Percentiles rank a stretch among this genome's conserved stretches.
Evolutionary conservation across 1,284 basidiomycete species (phyloP).

Genomic region (Moesziomyces sp.): DNA sequence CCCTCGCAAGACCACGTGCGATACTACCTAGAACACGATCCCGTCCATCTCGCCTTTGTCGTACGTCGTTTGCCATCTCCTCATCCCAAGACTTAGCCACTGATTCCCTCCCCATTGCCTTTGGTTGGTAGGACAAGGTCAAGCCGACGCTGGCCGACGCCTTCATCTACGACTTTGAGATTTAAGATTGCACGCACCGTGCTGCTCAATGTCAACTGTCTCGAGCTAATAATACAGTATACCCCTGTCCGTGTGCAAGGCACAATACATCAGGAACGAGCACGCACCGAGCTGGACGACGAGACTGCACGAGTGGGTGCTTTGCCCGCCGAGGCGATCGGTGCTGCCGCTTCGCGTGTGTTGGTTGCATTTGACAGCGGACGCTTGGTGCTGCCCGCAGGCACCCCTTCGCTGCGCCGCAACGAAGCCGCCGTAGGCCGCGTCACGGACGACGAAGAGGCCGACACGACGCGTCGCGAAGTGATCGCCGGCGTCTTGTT

Average conservation of each 20-base stretch:
- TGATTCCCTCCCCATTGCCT: constrained; percentile 1
- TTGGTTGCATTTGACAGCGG: constrained; percentile 35
- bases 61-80: constrained; percentile 9
- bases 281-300: constrained; percentile 9
- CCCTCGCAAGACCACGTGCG: constrained; percentile 27
- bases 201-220: not conserved
- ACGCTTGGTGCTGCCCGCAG: constrained; percentile 16
- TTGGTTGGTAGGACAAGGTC: constrained; percentile 21
- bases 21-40: constrained; percentile 49
- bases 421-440: constrained; percentile 30
- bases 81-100: not conserved
- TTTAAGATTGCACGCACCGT: not conserved
- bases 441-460: constrained; percentile 26
- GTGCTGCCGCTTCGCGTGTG: constrained; percentile 7
- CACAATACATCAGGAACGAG: constrained; percentile 8
- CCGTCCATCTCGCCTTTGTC: constrained; percentile 43
- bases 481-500: constrained; percentile 23
- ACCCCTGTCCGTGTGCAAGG: not conserved
- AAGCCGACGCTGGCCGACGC: constrained; percentile 34
- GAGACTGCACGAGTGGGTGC: not conserved
- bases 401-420: constrained; percentile 19
- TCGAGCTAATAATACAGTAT: not conserved
- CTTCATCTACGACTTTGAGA: constrained; percentile 50
- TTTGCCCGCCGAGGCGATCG: constrained; percentile 2
- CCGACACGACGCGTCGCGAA: constrained; percentile 25